Conservation (phyloP, 1,284 basidiomycete species). For the Boletus mariae region DNA sequence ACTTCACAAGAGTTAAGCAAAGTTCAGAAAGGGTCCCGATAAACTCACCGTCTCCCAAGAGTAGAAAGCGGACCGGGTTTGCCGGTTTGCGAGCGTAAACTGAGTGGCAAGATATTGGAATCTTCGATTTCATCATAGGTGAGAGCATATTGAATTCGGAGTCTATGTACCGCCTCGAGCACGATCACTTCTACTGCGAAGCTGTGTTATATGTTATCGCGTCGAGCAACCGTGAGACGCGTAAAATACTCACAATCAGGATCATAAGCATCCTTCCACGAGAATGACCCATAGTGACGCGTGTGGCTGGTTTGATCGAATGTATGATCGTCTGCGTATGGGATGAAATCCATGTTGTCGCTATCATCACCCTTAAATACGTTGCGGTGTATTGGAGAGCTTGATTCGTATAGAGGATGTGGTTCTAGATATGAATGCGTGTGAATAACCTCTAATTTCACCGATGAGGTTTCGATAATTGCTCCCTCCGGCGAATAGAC, state of each 20-base stretch:
- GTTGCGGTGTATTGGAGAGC: slow-evolving; percentile 44
- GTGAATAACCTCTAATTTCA: slow-evolving; percentile 17
- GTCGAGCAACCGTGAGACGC: slow-evolving; percentile 5
- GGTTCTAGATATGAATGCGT: slow-evolving; percentile 22
- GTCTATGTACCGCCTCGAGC: slow-evolving; percentile 40
- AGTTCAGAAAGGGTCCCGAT: not conserved
- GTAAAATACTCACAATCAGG: slow-evolving; percentile 45
- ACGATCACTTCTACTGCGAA: slow-evolving; percentile 45
- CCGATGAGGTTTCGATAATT: slow-evolving; percentile 9
- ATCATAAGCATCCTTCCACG: slow-evolving; percentile 46
- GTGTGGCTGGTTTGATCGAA: slow-evolving; percentile 43
- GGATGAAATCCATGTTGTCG: slow-evolving; percentile 52
- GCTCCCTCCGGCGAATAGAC: slow-evolving; percentile 15
- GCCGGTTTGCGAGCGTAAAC: slow-evolving; percentile 27
- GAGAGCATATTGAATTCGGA: slow-evolving; percentile 37
- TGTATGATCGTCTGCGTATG: slow-evolving; percentile 49
- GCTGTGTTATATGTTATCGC: slow-evolving; percentile 10
- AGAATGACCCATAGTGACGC: slow-evolving; percentile 41
- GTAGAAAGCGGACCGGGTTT: slow-evolving; percentile 32
- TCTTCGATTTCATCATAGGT: slow-evolving; percentile 41
- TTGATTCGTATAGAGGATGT: slow-evolving; percentile 47
- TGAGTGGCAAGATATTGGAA: slow-evolving; percentile 40
- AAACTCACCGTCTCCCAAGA: slow-evolving; percentile 36
- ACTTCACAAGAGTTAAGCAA: slow-evolving; percentile 14
- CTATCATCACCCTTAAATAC: slow-evolving; percentile 56